A percentile compares a stretch with the other conserved stretches of the same genome.
These are phyloP conservation scores for Pseudogymnoascus sp. DNA, from an alignment of 2,329 filamentous ascomycete genomes.

Conservation along the genomic window DNA sequence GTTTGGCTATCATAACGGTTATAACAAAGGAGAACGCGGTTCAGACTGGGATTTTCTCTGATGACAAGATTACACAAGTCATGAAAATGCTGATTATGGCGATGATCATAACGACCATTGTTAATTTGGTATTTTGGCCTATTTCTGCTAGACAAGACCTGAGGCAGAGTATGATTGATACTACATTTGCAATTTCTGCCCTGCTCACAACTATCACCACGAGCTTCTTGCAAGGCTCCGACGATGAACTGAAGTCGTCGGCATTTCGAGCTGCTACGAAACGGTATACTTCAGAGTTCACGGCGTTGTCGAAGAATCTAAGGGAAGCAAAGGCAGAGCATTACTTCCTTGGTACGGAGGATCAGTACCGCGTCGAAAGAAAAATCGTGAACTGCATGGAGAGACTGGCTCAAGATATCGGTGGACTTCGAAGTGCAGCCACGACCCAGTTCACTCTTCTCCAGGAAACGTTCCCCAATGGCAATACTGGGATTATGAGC, in stretches of 20 bases:
- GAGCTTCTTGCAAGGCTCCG: slow-evolving; percentile 76
- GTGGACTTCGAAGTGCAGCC: slow-evolving; percentile 83
- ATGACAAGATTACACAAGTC: slow-evolving; percentile 74
- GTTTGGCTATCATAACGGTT: slow-evolving; percentile 81
- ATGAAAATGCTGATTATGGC: slow-evolving; percentile 80
- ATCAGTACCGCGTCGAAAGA: slow-evolving; percentile 71
- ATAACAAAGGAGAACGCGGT: slow-evolving; percentile 88
- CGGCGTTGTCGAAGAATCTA: slow-evolving; percentile 67
- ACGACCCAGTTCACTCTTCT: slow-evolving; percentile 82
- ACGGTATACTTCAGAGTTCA: slow-evolving; percentile 61
- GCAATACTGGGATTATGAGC: background rate
- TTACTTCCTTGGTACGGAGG: slow-evolving; percentile 72
- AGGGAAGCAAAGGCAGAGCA: slow-evolving; percentile 87
- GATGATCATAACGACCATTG: slow-evolving; percentile 62
- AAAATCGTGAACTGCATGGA: slow-evolving; percentile 79
- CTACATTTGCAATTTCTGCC: slow-evolving; percentile 69
- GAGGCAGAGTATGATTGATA: slow-evolving; percentile 65
- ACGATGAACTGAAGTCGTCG: slow-evolving; percentile 65
- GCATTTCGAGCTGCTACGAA: slow-evolving; percentile 57
- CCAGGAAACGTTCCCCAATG: slow-evolving; percentile 47
- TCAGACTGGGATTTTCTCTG: slow-evolving; percentile 73
- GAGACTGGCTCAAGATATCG: slow-evolving; percentile 78
- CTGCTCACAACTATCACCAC: slow-evolving; percentile 76
- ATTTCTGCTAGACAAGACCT: slow-evolving; percentile 69
- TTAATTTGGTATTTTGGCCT: slow-evolving; percentile 73